Base-by-base conservation (phyloP, 2,329 filamentous ascomycete species). In the Colletotrichum sp. region DNA sequence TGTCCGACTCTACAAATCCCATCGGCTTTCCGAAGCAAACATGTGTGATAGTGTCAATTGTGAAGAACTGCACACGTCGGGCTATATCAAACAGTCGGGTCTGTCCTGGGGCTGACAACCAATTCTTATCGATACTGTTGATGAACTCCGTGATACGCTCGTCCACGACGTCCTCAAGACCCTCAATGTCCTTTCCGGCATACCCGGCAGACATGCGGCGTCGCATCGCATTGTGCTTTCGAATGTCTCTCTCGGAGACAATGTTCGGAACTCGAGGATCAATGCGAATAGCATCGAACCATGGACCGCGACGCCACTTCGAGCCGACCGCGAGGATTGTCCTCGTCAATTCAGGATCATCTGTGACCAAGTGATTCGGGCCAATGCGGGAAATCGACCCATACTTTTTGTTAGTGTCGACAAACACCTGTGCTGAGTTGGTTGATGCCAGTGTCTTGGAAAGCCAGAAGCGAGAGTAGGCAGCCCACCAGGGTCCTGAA, bases 261-360 rank as follows among this genome's bases (percentile, higher is more conserved):
- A 92, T 85, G 73, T 89, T 91, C 76, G 91, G 88, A 26, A 87
- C 83, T 18, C 88, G 85, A 0, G 89, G 88, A 74, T 92, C 88
- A 76, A 93, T 85, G 15, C 87, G 85, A 69, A 88, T 84, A 8
- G 85, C 87, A 73, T 86, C 82, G 79, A 90, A 91, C 84, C 88
- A 90, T 1, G 77, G 78, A 0, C 83, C 83, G 2, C 85, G 84
- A 3, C 77, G 80, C 72, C 87, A 88, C 5, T 77, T 71, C 24
- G 83, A 84, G 21, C 86, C 82, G 2, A 84, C 85, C 1, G 80
- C 81, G 8, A 81, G 83, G 79, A 88, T 85, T 28, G 78, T 81
- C 24, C 83, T 83, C 12, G 88, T 71, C 28, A 86, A 77, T 2
- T 82, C 83, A 0, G 86, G 84, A 68, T 88, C 87, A 28, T 81